Base-by-base conservation (phyloP, 1,284 basidiomycete species). In the Moesziomyces antarcticus region DNA sequence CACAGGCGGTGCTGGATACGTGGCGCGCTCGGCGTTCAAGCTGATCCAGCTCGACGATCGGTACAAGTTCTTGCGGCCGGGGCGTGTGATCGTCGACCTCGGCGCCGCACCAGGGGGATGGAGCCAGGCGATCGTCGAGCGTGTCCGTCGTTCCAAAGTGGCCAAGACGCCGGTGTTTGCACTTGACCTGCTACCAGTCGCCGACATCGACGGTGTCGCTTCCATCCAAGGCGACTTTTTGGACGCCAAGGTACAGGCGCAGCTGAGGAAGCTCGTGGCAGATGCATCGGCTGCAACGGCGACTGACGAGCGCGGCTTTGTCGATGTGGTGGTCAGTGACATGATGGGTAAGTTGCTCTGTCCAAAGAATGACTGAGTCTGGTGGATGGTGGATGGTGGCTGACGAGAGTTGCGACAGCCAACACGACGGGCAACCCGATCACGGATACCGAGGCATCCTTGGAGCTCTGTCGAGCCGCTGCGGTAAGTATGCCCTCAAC, bases 101-200 rank as follows among this genome's bases (percentile, higher is more conserved):
- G 80, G 80, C 5, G 80, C 80, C 30, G 80, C 80, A 1, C 80
- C 80, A 2, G 80, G 80, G 7, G 80, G 80, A 7, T 81, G 80
- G 80, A 75, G 69, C 46, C 80, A 81, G 40, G 78, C 75, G 7
- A 70, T 78, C 14, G 48, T 69, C 9, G 61, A 69, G 52, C 61
- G 70, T 0, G 56, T 52, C 11, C 59, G 52, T 6, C 30, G 22
- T 16, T 6, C 35, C 35, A 37, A 37, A 37, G 14, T 7, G 14
- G 14, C 14, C 16, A 37, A 10, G 9, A 13, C 33, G 21, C 42
- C 24, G 13, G 52, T 81, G 0, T 81, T 74, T 50, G 78, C 80
- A 9, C 43, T 81, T 30, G 80, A 81, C 49, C 40, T 77, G 24
- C 53, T 80, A 46, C 62, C 65, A 1, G 68, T 78, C 33, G 46